Base-by-base conservation (phyloP, 2,329 filamentous ascomycete genomes). In the Mariannaea elegans region DNA sequence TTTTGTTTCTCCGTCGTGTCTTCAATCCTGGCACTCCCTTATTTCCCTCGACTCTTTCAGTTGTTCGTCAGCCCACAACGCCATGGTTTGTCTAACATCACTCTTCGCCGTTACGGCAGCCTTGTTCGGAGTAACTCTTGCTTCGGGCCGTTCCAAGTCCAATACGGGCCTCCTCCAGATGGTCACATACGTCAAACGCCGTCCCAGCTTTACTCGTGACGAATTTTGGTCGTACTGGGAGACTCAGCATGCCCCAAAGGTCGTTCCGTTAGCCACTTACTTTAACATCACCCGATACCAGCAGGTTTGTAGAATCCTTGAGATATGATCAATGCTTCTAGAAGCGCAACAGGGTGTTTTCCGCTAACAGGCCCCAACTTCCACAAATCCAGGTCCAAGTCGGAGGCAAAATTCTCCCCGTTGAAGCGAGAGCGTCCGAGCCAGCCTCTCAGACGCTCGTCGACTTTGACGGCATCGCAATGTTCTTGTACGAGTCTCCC, bases 131-230 rank as follows among this genome's bases (percentile, higher is more conserved):
- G 45, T 29, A 4, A 31, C 36, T 12, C 27, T 62, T 44, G 51
- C 60, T 1, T 47, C 49, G 74, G 83, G 47, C 76, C 2, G 83
- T 27, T 46, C 82, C 80, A 2, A 83, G 29, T 48, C 83, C 81
- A 68, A 63, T 19, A 72, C 70, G 0, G 69, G 70, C 1, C 53
- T 68, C 3, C 27, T 59, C 0, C 71, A 73, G 58, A 74, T 73
- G 72, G 32, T 71, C 14, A 72, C 65, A 7, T 71, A 72, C 50
- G 67, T 73, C 27, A 73, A 73, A 36, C 66, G 72, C 7, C 64
- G 63, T 18, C 62, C 65, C 1, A 61, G 65, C n/a, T 64, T 63
- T 31, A 71, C 69, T 0, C 65, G 65, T 9, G 62, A 66, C 7
- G 63, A 71, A 8, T 73, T 74, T 21, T 74, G 72, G 70, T 34